Evolutionary conservation across 2,329 filamentous ascomycete species (phyloP).

Genomic region (Leptographium wingfieldii): DNA sequence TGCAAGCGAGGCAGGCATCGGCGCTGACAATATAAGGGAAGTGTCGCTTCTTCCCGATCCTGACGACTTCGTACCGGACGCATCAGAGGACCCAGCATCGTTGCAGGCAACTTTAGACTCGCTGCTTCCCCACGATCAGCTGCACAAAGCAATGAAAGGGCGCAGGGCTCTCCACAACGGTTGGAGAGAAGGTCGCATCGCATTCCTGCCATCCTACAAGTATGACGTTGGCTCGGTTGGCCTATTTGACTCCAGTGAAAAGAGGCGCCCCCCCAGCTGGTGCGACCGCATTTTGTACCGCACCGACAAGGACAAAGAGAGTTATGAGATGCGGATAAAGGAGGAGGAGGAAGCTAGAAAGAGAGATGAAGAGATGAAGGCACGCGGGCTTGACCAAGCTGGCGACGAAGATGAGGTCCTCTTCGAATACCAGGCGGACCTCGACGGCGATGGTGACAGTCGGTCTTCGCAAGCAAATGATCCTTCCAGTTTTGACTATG

Average conservation of each 20-base stretch:
- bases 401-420: conserved; percentile 69
- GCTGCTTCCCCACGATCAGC: conserved; percentile 79
- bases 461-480: conserved; percentile 5
- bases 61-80: conserved; percentile 55
- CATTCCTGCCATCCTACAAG: conserved; percentile 91
- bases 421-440: conserved; percentile 82
- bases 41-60: conserved; percentile 39
- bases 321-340: conserved; percentile 48
- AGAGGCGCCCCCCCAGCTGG: conserved; percentile 86
- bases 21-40: conserved; percentile 25
- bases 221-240: conserved; percentile 92
- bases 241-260: conserved; percentile 90
- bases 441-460: conserved; percentile 47
- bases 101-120: conserved; percentile 81
- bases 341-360: conserved; percentile 56
- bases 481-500: conserved; percentile 36
- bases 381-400: conserved; percentile 59
- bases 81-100: conserved; percentile 67
- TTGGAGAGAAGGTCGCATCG: conserved; percentile 80
- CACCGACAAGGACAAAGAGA: conserved; percentile 56
- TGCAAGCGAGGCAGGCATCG: conserved; percentile 2
- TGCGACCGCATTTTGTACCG: conserved; percentile 89
- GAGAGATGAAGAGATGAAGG: conserved; percentile 76
- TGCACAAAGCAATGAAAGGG: conserved; percentile 58
- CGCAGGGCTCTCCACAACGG: conserved; percentile 81